These are phyloP conservation scores for Neonectria faginata DNA, from an alignment of 2,329 filamentous ascomycete species.

Conservation along the genomic window DNA sequence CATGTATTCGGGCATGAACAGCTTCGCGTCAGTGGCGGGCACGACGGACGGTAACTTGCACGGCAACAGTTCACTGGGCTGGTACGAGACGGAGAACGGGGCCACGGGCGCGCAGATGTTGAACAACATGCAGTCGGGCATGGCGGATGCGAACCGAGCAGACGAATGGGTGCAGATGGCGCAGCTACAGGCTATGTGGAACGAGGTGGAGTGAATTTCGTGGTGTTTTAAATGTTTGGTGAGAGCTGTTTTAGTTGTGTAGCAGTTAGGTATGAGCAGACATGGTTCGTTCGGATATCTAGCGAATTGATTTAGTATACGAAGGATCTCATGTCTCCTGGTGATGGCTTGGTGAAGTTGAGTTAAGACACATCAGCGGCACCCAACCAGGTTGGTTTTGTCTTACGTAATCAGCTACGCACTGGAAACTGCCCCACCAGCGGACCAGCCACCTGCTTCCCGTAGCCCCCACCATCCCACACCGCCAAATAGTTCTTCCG, in stretches of 20 bases:
- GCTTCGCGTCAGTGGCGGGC: conserved; percentile 43
- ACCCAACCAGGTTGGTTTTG: too few species aligned
- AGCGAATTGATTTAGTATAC: not conserved
- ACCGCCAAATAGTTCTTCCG: conserved; percentile 42
- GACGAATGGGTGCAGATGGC: conserved; percentile 46
- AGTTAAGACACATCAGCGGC: not conserved
- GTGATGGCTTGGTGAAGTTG: not conserved
- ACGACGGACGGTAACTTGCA: conserved; percentile 48
- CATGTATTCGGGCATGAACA: conserved; percentile 50
- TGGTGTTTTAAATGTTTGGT: not conserved
- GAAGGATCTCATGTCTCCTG: not conserved
- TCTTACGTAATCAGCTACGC: not conserved
- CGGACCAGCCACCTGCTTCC: conserved; percentile 10
- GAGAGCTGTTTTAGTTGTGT: not conserved
- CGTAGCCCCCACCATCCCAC: not conserved
- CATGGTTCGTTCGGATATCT: not conserved
- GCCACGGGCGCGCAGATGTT: conserved; percentile 50
- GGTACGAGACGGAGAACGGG: conserved; percentile 51
- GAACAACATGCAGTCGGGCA: conserved; percentile 49
- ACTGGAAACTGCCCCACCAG: not conserved
- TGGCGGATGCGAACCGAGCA: conserved; percentile 43
- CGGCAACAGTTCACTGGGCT: conserved; percentile 51
- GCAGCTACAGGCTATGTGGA: conserved; percentile 46
- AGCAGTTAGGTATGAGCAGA: too few species aligned
- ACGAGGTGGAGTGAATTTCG: conserved; percentile 47